Percentiles rank a stretch among this genome's conserved stretches.
phyloP scores from a whole-genome alignment of 306 rosid species.

The Cicer chorassanicum region DNA sequence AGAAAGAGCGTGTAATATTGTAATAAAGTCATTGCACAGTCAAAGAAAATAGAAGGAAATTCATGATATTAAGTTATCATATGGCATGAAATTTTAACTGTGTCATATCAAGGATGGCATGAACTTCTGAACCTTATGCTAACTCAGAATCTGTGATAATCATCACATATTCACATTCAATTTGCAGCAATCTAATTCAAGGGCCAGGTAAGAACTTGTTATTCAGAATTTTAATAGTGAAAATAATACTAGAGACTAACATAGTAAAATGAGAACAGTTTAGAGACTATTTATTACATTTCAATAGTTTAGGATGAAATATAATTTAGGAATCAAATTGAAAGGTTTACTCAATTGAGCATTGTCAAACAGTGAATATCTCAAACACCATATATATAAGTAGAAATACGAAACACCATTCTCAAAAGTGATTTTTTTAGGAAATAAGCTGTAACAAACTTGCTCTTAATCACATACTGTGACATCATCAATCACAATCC shows the following conservation, averaged over 20 bases:
- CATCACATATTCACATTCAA: neutral
- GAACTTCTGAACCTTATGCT: neutral
- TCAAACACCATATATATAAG: neutral
- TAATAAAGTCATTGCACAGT: neutral
- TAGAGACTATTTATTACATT: neutral
- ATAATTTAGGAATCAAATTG: neutral
- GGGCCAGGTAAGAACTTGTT: neutral
- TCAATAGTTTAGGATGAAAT: neutral
- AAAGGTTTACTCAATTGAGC: conserved; percentile 3
- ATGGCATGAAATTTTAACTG: neutral
- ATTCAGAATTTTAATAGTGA: neutral
- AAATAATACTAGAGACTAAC: neutral
- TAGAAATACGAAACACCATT: neutral
- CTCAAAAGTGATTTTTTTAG: too few species aligned
- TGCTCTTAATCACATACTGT: conserved; percentile 4
- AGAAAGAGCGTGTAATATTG: neutral
- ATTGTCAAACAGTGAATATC: conserved; percentile 3
- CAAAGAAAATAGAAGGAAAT: neutral
- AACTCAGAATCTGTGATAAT: neutral
- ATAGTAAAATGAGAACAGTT: neutral
- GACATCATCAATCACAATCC: conserved; percentile 26
- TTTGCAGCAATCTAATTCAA: neutral
- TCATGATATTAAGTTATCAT: neutral
- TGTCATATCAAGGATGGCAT: neutral
- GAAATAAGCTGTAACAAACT: too few species aligned